A percentile compares a stretch with the other conserved stretches of the same genome.
phyloP scores from a whole-genome alignment of 805 yeast genomes.

The Helenozyma rhizophorensis region DNA sequence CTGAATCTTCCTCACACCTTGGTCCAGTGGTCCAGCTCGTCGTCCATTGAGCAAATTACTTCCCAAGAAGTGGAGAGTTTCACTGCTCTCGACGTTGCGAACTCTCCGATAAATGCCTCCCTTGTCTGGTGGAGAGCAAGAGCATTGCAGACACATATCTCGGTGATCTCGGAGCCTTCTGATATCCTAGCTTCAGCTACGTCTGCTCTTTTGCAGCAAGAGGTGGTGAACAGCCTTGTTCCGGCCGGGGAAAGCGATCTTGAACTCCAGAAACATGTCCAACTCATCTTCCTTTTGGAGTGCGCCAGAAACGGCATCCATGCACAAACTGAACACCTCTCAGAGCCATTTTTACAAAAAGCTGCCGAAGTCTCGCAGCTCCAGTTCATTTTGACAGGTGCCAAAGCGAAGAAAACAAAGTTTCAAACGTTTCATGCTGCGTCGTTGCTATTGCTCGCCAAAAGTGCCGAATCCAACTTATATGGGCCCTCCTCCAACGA shows the following conservation, averaged over 20 bases:
- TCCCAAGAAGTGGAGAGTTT: constrained; percentile 11
- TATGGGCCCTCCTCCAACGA: constrained; percentile 15
- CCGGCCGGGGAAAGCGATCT: constrained; percentile 28
- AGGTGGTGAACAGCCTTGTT: constrained; percentile 22
- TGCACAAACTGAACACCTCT: constrained; percentile 59
- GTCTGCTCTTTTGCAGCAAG: constrained; percentile 33
- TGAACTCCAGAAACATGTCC: constrained; percentile 32
- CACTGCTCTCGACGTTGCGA: constrained; percentile 2
- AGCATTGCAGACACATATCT: constrained; percentile 58
- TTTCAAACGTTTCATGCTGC: constrained; percentile 71
- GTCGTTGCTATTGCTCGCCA: constrained; percentile 73
- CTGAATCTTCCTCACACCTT: constrained; percentile 43
- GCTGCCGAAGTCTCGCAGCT: constrained; percentile 59
- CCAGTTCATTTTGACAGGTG: constrained; percentile 72
- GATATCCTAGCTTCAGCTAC: constrained; percentile 43
- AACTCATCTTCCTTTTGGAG: constrained; percentile 58
- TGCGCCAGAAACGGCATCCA: constrained; percentile 59
- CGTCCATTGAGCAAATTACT: constrained; percentile 24
- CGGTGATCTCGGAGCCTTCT: constrained; percentile 61
- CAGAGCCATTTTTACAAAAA: constrained; percentile 49
- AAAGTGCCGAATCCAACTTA: constrained; percentile 30
- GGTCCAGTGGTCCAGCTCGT: constrained; percentile 25
- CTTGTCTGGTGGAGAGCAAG: constrained; percentile 75
- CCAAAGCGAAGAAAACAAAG: constrained; percentile 82
- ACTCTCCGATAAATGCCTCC: constrained; percentile 39